These are phyloP conservation scores for Wakefieldia striispora DNA, from an alignment of 768 basidiomycete species.

Conservation along the genomic window DNA sequence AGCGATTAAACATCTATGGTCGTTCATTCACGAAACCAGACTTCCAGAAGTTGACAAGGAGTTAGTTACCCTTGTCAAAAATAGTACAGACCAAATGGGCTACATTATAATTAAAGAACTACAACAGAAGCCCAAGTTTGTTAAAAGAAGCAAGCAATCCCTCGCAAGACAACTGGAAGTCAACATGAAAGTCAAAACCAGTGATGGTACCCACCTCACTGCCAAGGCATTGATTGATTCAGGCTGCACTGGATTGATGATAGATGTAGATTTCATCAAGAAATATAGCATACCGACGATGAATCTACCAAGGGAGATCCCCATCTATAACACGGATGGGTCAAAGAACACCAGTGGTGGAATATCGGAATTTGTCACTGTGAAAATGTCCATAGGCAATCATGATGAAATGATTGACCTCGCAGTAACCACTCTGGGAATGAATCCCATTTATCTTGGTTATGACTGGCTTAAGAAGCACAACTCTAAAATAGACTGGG, in stretches of 20 bases:
- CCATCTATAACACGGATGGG: conserved; percentile 16
- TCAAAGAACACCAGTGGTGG: too few relatives aligned
- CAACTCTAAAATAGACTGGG: too few relatives aligned
- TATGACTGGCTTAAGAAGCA: too few relatives aligned
- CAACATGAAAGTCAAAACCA: too few relatives aligned
- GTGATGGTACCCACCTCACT: too few relatives aligned
- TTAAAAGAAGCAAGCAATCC: not conserved
- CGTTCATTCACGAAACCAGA: not conserved
- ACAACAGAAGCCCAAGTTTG: not conserved
- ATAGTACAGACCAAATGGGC: not conserved
- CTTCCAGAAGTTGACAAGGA: not conserved
- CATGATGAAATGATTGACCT: too few relatives aligned
- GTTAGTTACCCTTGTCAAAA: too few relatives aligned
- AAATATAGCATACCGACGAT: not conserved
- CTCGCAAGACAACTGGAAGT: too few relatives aligned
- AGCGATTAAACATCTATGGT: not conserved
- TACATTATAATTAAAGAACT: not conserved
- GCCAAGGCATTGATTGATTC: not conserved
- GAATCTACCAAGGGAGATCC: conserved; percentile 1
- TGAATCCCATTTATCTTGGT: too few relatives aligned
- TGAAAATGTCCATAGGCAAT: too few relatives aligned
- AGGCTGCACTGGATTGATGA: not conserved
- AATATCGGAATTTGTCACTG: too few relatives aligned
- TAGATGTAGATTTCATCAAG: not conserved
- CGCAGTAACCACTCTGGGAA: too few relatives aligned